Conservation (phyloP, 2,329 filamentous ascomycete genomes). For the Trichoderma sp. region DNA sequence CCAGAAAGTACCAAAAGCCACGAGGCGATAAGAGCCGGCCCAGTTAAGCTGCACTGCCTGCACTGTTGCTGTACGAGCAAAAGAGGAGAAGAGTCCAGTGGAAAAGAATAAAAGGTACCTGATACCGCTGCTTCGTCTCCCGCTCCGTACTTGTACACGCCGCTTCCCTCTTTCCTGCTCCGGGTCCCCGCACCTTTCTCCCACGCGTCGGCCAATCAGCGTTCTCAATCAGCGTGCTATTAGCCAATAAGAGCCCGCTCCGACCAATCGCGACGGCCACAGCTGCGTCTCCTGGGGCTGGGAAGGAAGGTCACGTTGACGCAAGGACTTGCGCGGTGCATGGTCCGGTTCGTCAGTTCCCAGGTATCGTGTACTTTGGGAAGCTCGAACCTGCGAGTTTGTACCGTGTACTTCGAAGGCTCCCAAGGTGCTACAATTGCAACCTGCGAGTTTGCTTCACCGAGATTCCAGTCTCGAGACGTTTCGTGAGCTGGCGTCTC, state of each 20-base stretch:
- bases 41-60: neutral
- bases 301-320: constrained; percentile 23
- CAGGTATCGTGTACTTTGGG: neutral
- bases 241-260: constrained; percentile 19
- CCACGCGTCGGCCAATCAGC: constrained; percentile 15
- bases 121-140: neutral
- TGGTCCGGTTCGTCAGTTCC: neutral
- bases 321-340: neutral
- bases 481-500: neutral
- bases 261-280: constrained; percentile 18
- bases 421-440: too few species aligned
- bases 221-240: neutral
- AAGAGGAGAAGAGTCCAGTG: neutral
- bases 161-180: neutral
- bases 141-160: neutral
- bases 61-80: too few species aligned
- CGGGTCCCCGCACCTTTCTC: neutral
- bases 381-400: neutral
- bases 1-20: neutral
- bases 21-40: neutral
- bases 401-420: neutral
- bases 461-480: neutral
- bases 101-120: neutral
- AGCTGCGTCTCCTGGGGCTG: neutral
- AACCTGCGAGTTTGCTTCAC: neutral